These are phyloP conservation scores for Boletus pseudopeckii DNA, from an alignment of 768 basidiomycete genomes.

Conservation along the genomic window DNA sequence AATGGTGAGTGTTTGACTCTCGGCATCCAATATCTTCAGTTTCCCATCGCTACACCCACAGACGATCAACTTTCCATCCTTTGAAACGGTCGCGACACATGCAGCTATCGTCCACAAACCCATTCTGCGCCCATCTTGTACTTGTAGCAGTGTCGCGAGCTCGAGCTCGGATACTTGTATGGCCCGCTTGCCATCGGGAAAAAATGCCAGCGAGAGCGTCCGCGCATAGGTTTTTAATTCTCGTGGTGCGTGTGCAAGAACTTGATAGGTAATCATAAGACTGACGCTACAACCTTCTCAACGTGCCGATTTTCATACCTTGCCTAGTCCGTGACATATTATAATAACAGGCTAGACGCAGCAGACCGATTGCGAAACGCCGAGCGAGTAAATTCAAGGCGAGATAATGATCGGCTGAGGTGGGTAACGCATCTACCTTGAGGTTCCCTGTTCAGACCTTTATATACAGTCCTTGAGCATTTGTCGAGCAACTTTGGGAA, in stretches of 20 bases:
- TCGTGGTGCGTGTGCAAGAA: neutral
- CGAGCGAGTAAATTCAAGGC: neutral
- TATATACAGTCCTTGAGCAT: neutral
- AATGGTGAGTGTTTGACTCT: neutral
- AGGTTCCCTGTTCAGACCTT: neutral
- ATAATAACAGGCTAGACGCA: no score
- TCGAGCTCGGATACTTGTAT: neutral
- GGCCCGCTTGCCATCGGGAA: neutral
- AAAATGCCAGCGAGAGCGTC: slow-evolving; percentile 1
- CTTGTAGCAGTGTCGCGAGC: slow-evolving; percentile 1
- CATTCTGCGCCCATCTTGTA: neutral
- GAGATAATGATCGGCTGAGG: neutral
- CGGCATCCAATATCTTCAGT: neutral
- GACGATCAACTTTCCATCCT: slow-evolving; percentile 1
- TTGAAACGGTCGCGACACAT: slow-evolving; percentile 1
- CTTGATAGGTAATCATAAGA: neutral
- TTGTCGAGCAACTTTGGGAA: neutral
- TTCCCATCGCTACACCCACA: slow-evolving; percentile 1
- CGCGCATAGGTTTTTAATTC: neutral
- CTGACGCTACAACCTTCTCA: neutral
- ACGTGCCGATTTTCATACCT: neutral
- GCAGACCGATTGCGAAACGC: neutral
- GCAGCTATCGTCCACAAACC: neutral
- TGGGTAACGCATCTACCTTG: neutral
- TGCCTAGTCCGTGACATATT: slow-evolving; percentile 1